These are phyloP conservation scores for Blastomyces emzantsi DNA, from an alignment of 2,329 filamentous ascomycete genomes.

Conservation along the genomic window DNA sequence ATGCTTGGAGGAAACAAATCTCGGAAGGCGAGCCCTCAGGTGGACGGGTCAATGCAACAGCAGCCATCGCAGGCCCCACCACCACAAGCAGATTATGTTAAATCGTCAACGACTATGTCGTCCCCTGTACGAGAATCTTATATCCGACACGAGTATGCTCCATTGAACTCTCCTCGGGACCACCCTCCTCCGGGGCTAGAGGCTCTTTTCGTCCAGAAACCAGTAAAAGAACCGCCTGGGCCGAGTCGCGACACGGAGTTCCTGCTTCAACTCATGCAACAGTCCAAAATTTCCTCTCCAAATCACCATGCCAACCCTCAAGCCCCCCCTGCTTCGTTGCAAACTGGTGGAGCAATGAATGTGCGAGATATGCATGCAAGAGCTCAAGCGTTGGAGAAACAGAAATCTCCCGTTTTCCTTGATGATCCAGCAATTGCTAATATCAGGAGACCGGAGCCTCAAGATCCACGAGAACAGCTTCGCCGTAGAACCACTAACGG, in stretches of 20 bases:
- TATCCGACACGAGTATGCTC: constrained; percentile 26
- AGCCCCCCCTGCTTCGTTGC: constrained; percentile 24
- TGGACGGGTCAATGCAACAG: constrained; percentile 27
- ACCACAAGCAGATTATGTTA: constrained; percentile 19
- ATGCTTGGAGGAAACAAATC: constrained; percentile 59
- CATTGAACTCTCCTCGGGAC: constrained; percentile 20
- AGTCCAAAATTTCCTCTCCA: constrained; percentile 33
- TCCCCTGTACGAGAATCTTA: constrained; percentile 27
- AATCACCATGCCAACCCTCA: constrained; percentile 20
- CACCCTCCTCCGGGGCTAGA: constrained; percentile 23
- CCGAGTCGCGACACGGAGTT: constrained; percentile 66
- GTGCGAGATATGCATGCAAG: constrained; percentile 30
- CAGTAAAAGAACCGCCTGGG: constrained; percentile 27
- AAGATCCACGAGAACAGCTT: constrained; percentile 25
- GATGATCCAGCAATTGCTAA: constrained; percentile 38
- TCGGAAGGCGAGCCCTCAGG: constrained; percentile 38
- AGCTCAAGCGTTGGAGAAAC: constrained; percentile 27
- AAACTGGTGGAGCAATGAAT: constrained; percentile 27
- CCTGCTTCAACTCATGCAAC: constrained; percentile 73
- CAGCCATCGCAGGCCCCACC: constrained; percentile 21
- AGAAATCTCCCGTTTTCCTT: constrained; percentile 32
- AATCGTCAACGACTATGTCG: constrained; percentile 22
- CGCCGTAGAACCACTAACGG: constrained; percentile 32
- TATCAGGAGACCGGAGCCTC: constrained; percentile 31
- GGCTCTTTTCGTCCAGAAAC: constrained; percentile 22